Conservation (phyloP, 129 eudicot species). For the Artemisia argyi region DNA sequence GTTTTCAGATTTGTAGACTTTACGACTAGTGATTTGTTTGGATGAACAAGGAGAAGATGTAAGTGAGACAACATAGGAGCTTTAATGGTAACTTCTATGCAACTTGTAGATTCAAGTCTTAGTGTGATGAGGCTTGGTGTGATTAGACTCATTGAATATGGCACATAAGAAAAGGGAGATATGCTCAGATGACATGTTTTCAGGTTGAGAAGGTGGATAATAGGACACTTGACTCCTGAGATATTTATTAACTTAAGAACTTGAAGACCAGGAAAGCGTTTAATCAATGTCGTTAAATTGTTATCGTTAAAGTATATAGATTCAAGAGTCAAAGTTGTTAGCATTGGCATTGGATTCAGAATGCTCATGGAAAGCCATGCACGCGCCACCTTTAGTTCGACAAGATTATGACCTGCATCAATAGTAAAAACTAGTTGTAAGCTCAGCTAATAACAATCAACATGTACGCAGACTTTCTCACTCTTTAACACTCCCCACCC, state of each 20-base stretch:
- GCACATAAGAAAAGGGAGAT: constrained; percentile 34
- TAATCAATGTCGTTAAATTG: background rate
- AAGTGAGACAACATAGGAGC: background rate
- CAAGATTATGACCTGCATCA: background rate
- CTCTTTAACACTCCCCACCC: no score
- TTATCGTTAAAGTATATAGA: background rate
- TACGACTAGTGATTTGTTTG: background rate
- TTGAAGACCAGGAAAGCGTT: background rate
- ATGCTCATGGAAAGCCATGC: background rate
- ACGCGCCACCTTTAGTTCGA: background rate
- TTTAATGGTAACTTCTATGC: background rate
- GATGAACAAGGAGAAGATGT: background rate
- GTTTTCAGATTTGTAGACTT: background rate
- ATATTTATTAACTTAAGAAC: background rate
- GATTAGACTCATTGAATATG: background rate
- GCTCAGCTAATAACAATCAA: no score
- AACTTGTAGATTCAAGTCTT: background rate
- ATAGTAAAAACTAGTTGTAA: background rate
- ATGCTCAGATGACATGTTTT: background rate
- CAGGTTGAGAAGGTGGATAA: background rate
- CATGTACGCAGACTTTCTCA: background rate
- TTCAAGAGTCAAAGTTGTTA: background rate
- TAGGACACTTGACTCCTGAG: background rate
- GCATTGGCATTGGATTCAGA: background rate
- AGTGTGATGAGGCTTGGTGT: background rate